Percentiles rank a stretch among this genome's conserved stretches.
These are phyloP conservation scores for Sarcocystis neurona DNA, from an alignment of 169 alveolate genomes.

Conservation along the genomic window DNA sequence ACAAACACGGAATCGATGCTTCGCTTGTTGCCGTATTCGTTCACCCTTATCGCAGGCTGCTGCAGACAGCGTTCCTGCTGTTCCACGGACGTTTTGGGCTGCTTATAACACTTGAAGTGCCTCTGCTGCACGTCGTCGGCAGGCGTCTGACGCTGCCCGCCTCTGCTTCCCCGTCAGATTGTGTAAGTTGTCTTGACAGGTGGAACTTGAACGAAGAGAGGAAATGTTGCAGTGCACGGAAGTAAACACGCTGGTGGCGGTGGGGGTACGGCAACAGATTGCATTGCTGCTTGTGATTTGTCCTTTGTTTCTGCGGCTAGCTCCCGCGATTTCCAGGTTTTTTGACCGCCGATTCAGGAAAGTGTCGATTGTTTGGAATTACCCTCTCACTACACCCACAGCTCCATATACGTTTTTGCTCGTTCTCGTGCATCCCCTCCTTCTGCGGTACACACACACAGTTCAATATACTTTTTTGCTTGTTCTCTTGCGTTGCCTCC, in stretches of 20 bases:
- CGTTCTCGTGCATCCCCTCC: too few relatives aligned
- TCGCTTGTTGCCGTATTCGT: background rate
- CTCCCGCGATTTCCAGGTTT: background rate
- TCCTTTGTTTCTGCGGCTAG: background rate
- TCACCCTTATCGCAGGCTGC: background rate
- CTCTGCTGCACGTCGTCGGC: background rate
- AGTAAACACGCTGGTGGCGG: too few relatives aligned
- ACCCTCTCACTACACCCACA: too few relatives aligned
- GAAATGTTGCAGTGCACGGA: too few relatives aligned
- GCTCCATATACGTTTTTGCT: too few relatives aligned
- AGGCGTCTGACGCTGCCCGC: background rate
- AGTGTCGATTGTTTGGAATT: too few relatives aligned
- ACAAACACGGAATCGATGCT: background rate
- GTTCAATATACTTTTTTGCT: too few relatives aligned
- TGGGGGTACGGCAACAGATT: too few relatives aligned
- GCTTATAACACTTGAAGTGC: background rate
- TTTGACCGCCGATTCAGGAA: too few relatives aligned
- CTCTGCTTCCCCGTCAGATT: background rate
- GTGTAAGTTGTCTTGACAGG: background rate
- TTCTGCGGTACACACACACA: too few relatives aligned
- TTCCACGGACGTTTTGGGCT: conserved; percentile 1
- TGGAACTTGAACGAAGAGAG: too few relatives aligned
- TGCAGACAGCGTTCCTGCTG: background rate
- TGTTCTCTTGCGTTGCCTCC: too few relatives aligned
- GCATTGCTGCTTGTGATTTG: background rate